Evolutionary conservation across 768 basidiomycete genomes (phyloP).

Genomic region (Psilocybe cubensis): DNA sequence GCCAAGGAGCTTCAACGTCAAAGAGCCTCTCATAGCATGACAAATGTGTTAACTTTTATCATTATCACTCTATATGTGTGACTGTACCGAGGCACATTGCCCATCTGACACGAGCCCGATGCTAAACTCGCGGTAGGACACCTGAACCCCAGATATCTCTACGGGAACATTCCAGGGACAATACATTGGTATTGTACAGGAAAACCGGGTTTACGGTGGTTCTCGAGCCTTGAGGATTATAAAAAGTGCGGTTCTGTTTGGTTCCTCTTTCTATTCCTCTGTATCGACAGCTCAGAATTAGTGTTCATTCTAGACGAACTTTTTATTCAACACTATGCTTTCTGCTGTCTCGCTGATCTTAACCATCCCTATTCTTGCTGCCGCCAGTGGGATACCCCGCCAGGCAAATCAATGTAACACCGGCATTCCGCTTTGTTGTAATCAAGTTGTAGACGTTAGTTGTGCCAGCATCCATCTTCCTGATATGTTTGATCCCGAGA

Average conservation of each 20-base stretch:
- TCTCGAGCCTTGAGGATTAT: neutral
- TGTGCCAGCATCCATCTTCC: neutral
- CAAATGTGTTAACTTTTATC: neutral
- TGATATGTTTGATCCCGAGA: neutral
- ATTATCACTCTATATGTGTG: neutral
- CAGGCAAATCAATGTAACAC: neutral
- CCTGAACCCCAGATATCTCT: too few species aligned
- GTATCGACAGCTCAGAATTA: neutral
- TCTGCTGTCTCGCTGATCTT: conserved; percentile 4
- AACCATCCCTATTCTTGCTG: conserved; percentile 15
- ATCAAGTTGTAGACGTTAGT: neutral
- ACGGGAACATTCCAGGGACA: too few species aligned
- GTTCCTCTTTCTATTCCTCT: neutral
- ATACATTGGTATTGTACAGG: too few species aligned
- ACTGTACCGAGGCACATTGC: neutral
- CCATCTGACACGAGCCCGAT: too few species aligned
- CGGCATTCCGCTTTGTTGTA: neutral
- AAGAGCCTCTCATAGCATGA: neutral
- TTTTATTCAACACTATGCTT: neutral
- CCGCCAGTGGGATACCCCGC: conserved; percentile 7
- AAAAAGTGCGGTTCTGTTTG: neutral
- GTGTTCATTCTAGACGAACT: neutral
- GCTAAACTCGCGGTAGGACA: neutral
- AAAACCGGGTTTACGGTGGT: too few species aligned
- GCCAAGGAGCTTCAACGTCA: neutral